Base-by-base conservation (phyloP, 306 rosid genomes). In the Luffa acutangula region DNA sequence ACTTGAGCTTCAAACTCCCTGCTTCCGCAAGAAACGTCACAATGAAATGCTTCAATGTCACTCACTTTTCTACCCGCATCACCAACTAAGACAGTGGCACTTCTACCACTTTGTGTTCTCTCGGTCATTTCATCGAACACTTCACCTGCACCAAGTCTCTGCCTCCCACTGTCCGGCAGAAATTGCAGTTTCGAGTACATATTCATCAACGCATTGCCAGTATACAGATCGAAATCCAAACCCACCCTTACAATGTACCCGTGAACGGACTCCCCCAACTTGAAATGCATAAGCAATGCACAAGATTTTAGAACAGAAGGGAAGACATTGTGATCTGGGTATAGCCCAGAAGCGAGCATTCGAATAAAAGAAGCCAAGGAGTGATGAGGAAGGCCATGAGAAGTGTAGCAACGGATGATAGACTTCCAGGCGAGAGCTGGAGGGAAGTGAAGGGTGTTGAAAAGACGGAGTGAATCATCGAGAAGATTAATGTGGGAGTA, bases 221-320 rank as follows among this genome's bases (percentile, higher is more conserved):
- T 87, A 59, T 89, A 94, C 76, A 94, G 78, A 75, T 90, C 94
- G 74, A 59, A 82, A 63, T 85, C 89, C 81, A 90, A 36, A 3
- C 98, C 97, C 5, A 78, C 75, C 74, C 80, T 84, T 43, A 94
- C 54, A 48, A 80, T 43, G 58, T 83, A 83, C 7, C 89, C 97
- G 34, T 94, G 98, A 6, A 94, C 79, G 0, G 97, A 86, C 64
- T 39, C 85, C 14, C 92, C 94, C 57, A 94, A 81, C 71, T 76
- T 74, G 65, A 83, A 75, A 78, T 88, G 85, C 84, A 77, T 73
- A 54, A 89, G 56, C 80, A 86, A 79, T 0, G 92, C 80, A 70
- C 96, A 90, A 0, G 96, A 90, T 85, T 89, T 91, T 7, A 92
- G 83, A 42, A 92, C 88, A 21, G 97, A 85, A 80, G 97, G 98